Base-by-base conservation (phyloP, 352 stramenopile species). In the Pythium plurisporium region DNA sequence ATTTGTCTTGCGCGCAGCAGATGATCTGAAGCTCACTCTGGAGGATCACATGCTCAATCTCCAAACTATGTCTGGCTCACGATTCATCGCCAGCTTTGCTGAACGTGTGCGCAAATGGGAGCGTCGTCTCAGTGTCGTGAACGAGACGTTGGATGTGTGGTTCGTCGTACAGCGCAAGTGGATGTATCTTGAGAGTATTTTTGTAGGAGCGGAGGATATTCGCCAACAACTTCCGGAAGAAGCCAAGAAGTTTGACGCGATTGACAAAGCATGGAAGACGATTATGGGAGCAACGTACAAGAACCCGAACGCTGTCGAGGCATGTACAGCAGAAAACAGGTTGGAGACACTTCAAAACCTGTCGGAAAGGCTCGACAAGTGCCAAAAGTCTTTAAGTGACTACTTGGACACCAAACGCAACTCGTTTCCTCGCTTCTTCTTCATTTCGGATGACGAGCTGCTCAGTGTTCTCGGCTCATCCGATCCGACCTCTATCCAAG, bases 141-240 rank as follows among this genome's bases (percentile, higher is more conserved):
- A 94, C 58, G 91, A 98, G 47, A 95, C 82, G 29, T 51, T 98
- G 0, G 89, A 98, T 59, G 78, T 96, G 55, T 97, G 90, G 90
- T 97, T 96, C 50, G 78, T 95, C 22, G 91, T 98, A 15, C 91
- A 98, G 71, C 82, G 89, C 29, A 96, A 98, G 70, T 98, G 91
- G 91, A 97, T 97, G 90, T 98, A 98, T 59, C 79, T 98, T 17
- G 91, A 98, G 58, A 95, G 82, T 54, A 98, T 98, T 62, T 98
- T 98, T 51, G 86, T 97, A 11, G 89, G 89, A 3, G 86, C 87
- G 0, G 91, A 98, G 62, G 91, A 98, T 60, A 98, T 98, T 64
- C 86, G 91, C 0, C 86, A 97, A 50, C 91, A 98, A 59, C 65
- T 98, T 6, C 91, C 91, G 0, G 91, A 97, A 38, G 91, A 97